phyloP scores from a whole-genome alignment of 2,329 filamentous ascomycete species.

The Stachybotrys echinatus region DNA sequence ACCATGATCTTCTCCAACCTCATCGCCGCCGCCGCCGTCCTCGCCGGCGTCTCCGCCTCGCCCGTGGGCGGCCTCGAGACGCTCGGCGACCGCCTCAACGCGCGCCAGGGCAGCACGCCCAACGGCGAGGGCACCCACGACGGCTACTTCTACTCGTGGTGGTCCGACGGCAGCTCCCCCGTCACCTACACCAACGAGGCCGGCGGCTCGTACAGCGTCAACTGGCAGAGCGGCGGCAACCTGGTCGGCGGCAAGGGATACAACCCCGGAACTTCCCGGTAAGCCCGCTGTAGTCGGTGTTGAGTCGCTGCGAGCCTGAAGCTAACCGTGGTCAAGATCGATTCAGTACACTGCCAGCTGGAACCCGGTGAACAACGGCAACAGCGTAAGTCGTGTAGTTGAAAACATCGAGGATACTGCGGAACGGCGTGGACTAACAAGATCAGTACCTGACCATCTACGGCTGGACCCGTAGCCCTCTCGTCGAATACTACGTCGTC shows the following conservation, averaged over 20 bases:
- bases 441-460: slow-evolving; percentile 33
- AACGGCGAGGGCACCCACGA: slow-evolving; percentile 27
- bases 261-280: slow-evolving; percentile 46
- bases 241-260: slow-evolving; percentile 55
- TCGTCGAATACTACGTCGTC: slow-evolving; percentile 27
- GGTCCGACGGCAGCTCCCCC: slow-evolving; percentile 37
- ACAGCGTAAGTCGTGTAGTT: background rate
- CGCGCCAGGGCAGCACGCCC: slow-evolving; percentile 18
- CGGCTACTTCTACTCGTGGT: slow-evolving; percentile 44
- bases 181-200: slow-evolving; percentile 36
- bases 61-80: background rate
- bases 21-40: background rate
- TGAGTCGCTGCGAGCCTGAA: background rate
- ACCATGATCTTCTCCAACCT: background rate
- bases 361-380: background rate
- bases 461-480: slow-evolving; percentile 25
- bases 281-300: slow-evolving; percentile 17
- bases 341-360: slow-evolving; percentile 13
- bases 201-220: slow-evolving; percentile 33
- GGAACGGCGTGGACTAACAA: background rate
- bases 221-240: slow-evolving; percentile 41
- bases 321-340: slow-evolving; percentile 5
- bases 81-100: background rate
- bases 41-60: background rate
- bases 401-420: too few relatives aligned